A percentile compares a stretch with the other conserved stretches of the same genome.
Evolutionary conservation across 2,329 filamentous ascomycete species (phyloP).

Genomic region (Magnaporthiopsis poae): DNA sequence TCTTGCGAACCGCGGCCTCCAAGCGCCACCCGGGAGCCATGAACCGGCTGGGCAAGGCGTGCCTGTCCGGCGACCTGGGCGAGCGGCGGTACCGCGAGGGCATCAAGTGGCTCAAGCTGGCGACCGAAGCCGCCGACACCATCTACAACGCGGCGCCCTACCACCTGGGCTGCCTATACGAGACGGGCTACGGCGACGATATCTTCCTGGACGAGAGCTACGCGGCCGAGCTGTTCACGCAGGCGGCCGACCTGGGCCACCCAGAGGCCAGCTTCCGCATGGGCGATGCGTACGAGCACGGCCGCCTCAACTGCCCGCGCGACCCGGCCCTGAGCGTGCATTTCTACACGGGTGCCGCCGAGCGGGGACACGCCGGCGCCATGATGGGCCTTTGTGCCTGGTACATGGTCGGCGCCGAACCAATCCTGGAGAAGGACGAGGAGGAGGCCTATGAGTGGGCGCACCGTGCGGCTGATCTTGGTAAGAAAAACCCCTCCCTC

Average conservation of each 20-base stretch:
- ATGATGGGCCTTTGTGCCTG: constrained; percentile 99
- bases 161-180: constrained; percentile 78
- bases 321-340: constrained; percentile 92
- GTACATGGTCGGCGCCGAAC: constrained; percentile 93
- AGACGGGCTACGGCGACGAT: constrained; percentile 87
- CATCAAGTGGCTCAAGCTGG: constrained; percentile 91
- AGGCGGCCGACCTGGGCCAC: constrained; percentile 85
- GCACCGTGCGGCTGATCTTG: constrained; percentile 70
- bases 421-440: constrained; percentile 87
- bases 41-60: constrained; percentile 82
- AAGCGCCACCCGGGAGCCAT: constrained; percentile 95
- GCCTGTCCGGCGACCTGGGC: constrained; percentile 79
- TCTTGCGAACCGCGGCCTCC: constrained; percentile 77
- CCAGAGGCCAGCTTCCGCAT: constrained; percentile 75
- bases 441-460: constrained; percentile 97
- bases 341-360: constrained; percentile 89
- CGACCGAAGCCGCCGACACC: constrained; percentile 74
- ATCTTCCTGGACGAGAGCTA: constrained; percentile 86
- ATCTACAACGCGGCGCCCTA: constrained; percentile 93
- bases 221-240: constrained; percentile 85
- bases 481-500: constrained; percentile 38
- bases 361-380: constrained; percentile 69
- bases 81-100: constrained; percentile 81
- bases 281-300: constrained; percentile 95
- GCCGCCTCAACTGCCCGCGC: constrained; percentile 72